Conservation (phyloP, 2,329 filamentous ascomycete genomes). For the Fusarium solani-melongenae region DNA sequence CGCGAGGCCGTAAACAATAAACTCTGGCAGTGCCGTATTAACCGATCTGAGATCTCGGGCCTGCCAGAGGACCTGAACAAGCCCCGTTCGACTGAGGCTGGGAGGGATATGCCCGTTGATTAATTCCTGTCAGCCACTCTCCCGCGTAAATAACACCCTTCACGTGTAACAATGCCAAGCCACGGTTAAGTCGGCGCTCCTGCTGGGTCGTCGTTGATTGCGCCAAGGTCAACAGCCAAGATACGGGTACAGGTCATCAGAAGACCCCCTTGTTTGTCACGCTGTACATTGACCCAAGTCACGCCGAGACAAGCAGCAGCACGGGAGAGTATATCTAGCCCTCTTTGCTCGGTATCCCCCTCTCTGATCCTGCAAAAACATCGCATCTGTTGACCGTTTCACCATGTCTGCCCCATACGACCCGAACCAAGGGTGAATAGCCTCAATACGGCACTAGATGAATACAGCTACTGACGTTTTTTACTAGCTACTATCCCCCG, state of each 20-base stretch:
- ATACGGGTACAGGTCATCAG: constrained; percentile 27
- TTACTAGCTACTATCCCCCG: constrained; percentile 32
- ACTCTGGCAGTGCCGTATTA: background rate
- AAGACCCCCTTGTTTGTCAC: constrained; percentile 1
- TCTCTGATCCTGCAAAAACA: background rate
- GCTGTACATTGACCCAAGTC: background rate
- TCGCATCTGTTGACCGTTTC: background rate
- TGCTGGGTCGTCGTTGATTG: constrained; percentile 23
- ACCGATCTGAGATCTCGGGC: constrained; percentile 4
- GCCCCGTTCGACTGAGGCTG: background rate
- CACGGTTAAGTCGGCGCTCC: constrained; percentile 33
- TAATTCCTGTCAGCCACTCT: background rate
- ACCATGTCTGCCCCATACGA: constrained; percentile 34
- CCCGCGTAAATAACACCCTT: background rate
- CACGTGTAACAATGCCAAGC: constrained; percentile 20
- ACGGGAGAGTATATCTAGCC: constrained; percentile 21
- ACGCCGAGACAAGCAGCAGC: background rate
- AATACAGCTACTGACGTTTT: constrained; percentile 1
- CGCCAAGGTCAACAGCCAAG: constrained; percentile 35
- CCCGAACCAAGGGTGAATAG: constrained; percentile 24
- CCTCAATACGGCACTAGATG: background rate
- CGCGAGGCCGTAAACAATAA: background rate
- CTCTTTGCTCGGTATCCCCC: background rate
- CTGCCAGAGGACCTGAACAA: background rate
- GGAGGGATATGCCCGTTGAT: background rate